Evolutionary conservation across 768 basidiomycete genomes (phyloP).

Genomic region (Amanita exitialis): DNA sequence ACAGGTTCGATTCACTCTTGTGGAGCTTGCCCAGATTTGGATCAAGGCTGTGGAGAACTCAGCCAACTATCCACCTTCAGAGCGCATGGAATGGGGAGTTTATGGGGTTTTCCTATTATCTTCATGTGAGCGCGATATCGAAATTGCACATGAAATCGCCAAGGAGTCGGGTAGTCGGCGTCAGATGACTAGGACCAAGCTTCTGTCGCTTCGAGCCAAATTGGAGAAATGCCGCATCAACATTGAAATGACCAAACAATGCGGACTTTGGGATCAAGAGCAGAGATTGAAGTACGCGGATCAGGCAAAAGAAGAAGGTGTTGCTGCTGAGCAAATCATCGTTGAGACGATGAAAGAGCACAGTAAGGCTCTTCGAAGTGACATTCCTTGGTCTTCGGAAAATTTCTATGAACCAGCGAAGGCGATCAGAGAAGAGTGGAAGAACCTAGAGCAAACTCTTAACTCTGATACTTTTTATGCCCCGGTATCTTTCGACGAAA

Average conservation of each 20-base stretch:
- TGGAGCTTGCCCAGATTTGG: conserved; percentile 32
- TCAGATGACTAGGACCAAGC: conserved; percentile 34
- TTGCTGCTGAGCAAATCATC: conserved; percentile 6
- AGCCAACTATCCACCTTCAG: conserved; percentile 15
- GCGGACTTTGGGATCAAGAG: conserved; percentile 13
- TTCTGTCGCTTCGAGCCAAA: conserved; percentile 33
- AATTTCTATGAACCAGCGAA: conserved; percentile 29
- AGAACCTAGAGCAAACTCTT: conserved; percentile 27
- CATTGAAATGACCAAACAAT: conserved; percentile 22
- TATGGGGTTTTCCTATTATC: conserved; percentile 37
- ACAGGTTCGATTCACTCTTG: conserved; percentile 40
- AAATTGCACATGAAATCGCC: conserved; percentile 36
- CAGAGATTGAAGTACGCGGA: conserved; percentile 15
- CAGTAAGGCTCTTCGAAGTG: conserved; percentile 12
- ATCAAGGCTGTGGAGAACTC: conserved; percentile 19
- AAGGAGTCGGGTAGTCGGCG: conserved; percentile 39
- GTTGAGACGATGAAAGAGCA: conserved; percentile 11
- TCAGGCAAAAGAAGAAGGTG: conserved; percentile 9
- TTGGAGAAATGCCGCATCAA: conserved; percentile 44
- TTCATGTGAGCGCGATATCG: conserved; percentile 36
- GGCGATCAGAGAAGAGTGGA: conserved; percentile 38
- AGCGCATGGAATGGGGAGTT: conserved; percentile 32
- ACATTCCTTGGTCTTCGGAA: conserved; percentile 29
- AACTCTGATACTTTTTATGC: conserved; percentile 35
- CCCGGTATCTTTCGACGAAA: conserved; percentile 43